Percentiles rank a stretch among this genome's conserved stretches.
These are phyloP conservation scores for Fonsecaea multimorphosa DNA, from an alignment of 2,329 filamentous ascomycete species.

Conservation along the genomic window DNA sequence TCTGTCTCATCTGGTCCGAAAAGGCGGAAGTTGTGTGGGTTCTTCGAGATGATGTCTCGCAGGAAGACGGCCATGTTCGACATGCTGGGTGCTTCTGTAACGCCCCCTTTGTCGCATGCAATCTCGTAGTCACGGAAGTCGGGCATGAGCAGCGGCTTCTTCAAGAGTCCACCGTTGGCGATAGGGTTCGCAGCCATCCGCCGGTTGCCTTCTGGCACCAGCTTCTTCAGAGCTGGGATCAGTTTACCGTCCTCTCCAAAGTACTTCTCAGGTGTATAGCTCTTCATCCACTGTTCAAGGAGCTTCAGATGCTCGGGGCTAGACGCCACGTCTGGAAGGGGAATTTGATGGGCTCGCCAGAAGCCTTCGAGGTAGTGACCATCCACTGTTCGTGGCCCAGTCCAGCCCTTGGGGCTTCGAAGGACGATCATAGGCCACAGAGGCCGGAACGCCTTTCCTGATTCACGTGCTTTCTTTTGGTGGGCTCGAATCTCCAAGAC, in stretches of 20 bases:
- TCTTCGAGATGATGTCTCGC: slow-evolving; percentile 69
- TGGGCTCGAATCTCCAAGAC: slow-evolving; percentile 71
- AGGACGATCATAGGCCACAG: slow-evolving; percentile 81
- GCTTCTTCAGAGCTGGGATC: slow-evolving; percentile 65
- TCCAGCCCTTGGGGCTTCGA: slow-evolving; percentile 81
- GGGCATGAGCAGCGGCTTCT: slow-evolving; percentile 71
- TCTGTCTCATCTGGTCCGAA: slow-evolving; percentile 83
- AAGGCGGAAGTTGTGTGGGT: slow-evolving; percentile 72
- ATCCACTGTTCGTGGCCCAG: slow-evolving; percentile 73
- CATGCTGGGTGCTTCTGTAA: slow-evolving; percentile 68
- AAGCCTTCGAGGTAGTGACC: slow-evolving; percentile 75
- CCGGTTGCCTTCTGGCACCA: slow-evolving; percentile 68
- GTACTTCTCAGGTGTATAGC: slow-evolving; percentile 74
- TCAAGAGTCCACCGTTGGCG: slow-evolving; percentile 71
- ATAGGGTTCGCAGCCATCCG: slow-evolving; percentile 81
- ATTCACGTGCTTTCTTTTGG: slow-evolving; percentile 74
- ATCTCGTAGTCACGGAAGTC: slow-evolving; percentile 73
- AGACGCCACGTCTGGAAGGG: slow-evolving; percentile 71
- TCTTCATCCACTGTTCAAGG: slow-evolving; percentile 77
- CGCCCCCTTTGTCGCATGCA: slow-evolving; percentile 66
- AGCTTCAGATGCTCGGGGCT: slow-evolving; percentile 70
- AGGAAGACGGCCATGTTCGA: slow-evolving; percentile 70
- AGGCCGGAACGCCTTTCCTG: slow-evolving; percentile 71
- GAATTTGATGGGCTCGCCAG: slow-evolving; percentile 80
- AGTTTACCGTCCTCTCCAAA: slow-evolving; percentile 70